Evolutionary conservation across 768 basidiomycete species (phyloP).

Genomic region (Rubroboletus satanas): DNA sequence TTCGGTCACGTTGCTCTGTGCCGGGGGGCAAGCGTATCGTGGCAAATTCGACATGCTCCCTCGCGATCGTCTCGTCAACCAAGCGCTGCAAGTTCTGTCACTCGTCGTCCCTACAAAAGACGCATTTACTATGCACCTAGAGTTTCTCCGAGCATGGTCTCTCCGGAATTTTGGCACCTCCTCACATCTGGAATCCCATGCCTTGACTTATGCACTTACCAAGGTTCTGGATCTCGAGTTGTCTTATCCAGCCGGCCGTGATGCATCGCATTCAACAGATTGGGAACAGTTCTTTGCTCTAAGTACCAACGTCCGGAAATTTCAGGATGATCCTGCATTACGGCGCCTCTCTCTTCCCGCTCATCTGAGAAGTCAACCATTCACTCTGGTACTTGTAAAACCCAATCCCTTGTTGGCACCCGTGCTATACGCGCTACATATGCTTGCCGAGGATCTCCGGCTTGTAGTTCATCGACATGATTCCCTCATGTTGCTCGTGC

Average conservation of each 20-base stretch:
- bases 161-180: constrained; percentile 38
- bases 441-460: constrained; percentile 68
- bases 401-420: constrained; percentile 51
- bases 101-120: constrained; percentile 53
- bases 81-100: constrained; percentile 61
- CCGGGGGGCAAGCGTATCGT: constrained; percentile 45
- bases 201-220: constrained; percentile 51
- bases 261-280: constrained; percentile 19
- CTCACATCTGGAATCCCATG: constrained; percentile 52
- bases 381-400: constrained; percentile 23
- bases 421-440: constrained; percentile 72
- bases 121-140: constrained; percentile 52
- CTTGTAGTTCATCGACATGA: constrained; percentile 54
- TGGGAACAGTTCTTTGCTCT: constrained; percentile 48
- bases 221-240: constrained; percentile 41
- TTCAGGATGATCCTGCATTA: constrained; percentile 60
- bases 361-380: constrained; percentile 24
- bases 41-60: constrained; percentile 55
- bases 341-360: constrained; percentile 40
- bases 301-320: constrained; percentile 43
- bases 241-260: constrained; percentile 18
- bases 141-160: constrained; percentile 60
- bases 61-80: constrained; percentile 50
- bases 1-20: constrained; percentile 49
- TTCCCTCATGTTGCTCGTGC: constrained; percentile 53